Evolutionary conservation across 345 rosid species (phyloP).

Genomic region (Ceriops decandra): DNA sequence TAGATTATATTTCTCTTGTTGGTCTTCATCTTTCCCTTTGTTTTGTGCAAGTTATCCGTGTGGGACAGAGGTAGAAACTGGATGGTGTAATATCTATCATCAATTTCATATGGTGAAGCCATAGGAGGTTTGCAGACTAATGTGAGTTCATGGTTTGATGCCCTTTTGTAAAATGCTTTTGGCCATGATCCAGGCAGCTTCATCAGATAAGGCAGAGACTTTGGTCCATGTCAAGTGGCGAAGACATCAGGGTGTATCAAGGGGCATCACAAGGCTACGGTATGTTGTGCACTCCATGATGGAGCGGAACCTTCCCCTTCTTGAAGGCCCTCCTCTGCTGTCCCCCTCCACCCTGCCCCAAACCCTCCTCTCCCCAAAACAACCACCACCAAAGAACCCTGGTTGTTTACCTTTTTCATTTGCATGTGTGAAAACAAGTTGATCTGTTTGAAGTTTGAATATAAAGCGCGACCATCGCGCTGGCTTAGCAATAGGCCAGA

Average conservation of each 20-base stretch:
- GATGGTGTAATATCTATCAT: no score
- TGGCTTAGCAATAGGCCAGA: no score
- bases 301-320: constrained; percentile 58
- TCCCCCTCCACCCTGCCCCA: no score
- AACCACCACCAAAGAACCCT: no score
- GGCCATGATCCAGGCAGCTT: constrained; percentile 40
- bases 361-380: no score
- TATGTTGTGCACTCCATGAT: constrained; percentile 90
- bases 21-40: no score
- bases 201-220: constrained; percentile 79
- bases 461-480: no score
- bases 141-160: neutral
- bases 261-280: constrained; percentile 90
- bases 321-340: constrained; percentile 18
- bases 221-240: constrained; percentile 66
- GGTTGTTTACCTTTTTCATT: neutral
- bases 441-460: no score
- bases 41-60: no score
- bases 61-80: no score
- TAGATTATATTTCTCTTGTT: no score
- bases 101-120: no score
- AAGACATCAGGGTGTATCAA: constrained; percentile 69
- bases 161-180: neutral
- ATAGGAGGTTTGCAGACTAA: neutral
- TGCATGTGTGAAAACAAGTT: neutral